phyloP scores from a whole-genome alignment of 176 grass and related monocot genomes.

The Thinopyrum elongatum region DNA sequence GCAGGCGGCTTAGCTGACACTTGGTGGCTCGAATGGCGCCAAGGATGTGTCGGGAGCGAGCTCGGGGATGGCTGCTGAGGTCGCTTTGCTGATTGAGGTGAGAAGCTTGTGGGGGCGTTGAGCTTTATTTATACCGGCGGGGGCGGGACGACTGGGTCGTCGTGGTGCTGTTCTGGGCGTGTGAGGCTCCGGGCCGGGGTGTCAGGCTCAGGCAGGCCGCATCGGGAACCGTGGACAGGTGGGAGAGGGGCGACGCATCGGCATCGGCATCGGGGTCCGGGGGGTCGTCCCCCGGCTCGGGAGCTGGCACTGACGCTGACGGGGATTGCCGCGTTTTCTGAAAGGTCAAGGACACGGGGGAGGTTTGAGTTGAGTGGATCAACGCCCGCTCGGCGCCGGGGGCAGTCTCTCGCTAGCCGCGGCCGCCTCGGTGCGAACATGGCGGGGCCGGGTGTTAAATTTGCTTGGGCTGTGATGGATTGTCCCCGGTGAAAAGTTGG shows the following conservation, averaged over 20 bases:
- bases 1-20: background rate
- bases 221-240: slow-evolving; percentile 33
- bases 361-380: slow-evolving; percentile 26
- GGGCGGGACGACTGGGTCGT: slow-evolving; percentile 27
- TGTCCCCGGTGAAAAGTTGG: too few relatives aligned
- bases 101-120: background rate
- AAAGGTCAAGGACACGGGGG: background rate
- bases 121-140: slow-evolving; percentile 16
- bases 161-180: background rate
- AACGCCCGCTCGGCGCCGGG: slow-evolving; percentile 4
- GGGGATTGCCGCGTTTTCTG: slow-evolving; percentile 13
- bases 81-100: background rate
- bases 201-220: background rate
- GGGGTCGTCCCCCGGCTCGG: background rate
- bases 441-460: too few relatives aligned
- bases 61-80: background rate
- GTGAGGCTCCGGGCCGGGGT: background rate
- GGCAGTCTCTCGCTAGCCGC: background rate
- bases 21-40: background rate
- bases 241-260: background rate
- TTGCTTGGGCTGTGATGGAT: too few relatives aligned
- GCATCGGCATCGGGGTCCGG: background rate
- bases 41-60: background rate
- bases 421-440: background rate
- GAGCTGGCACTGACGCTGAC: background rate